Evolutionary conservation across 179 eudicot species (phyloP).

Genomic region (Pouteria campechiana): DNA sequence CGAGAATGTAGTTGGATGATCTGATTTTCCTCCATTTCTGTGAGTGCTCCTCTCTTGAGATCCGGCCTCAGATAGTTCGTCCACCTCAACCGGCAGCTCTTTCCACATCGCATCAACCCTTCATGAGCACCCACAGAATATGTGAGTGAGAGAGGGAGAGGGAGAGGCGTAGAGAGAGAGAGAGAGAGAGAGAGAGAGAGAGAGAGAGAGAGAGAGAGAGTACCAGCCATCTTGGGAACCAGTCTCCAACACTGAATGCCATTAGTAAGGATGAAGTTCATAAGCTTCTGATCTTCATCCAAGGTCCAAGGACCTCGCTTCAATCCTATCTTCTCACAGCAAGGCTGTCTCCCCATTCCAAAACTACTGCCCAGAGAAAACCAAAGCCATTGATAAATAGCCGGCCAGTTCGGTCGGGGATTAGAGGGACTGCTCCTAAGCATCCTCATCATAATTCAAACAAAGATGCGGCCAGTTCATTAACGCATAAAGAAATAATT

Average conservation of each 20-base stretch:
- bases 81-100: constrained; percentile 77
- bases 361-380: not conserved
- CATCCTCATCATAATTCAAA: constrained; percentile 7
- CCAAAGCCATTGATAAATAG: too few relatives aligned
- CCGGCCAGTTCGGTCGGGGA: not conserved
- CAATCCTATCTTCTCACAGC: constrained; percentile 62
- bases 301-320: constrained; percentile 80
- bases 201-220: not conserved
- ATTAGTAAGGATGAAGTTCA: constrained; percentile 47
- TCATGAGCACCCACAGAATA: constrained; percentile 4
- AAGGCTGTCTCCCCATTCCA: constrained; percentile 73
- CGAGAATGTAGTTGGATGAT: constrained; percentile 66
- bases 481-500: too few relatives aligned
- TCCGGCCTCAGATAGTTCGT: constrained; percentile 68
- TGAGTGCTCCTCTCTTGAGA: constrained; percentile 58
- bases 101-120: constrained; percentile 71
- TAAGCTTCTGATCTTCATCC: constrained; percentile 68
- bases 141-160: not conserved
- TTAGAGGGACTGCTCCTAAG: not conserved
- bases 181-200: not conserved
- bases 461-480: constrained; percentile 27
- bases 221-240: constrained; percentile 78
- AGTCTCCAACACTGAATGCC: constrained; percentile 71
- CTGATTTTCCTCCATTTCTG: constrained; percentile 52
- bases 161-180: not conserved